A percentile compares a stretch with the other conserved stretches of the same genome.
phyloP scores from a whole-genome alignment of 306 rosid genomes.

The Rosa lucieae region DNA sequence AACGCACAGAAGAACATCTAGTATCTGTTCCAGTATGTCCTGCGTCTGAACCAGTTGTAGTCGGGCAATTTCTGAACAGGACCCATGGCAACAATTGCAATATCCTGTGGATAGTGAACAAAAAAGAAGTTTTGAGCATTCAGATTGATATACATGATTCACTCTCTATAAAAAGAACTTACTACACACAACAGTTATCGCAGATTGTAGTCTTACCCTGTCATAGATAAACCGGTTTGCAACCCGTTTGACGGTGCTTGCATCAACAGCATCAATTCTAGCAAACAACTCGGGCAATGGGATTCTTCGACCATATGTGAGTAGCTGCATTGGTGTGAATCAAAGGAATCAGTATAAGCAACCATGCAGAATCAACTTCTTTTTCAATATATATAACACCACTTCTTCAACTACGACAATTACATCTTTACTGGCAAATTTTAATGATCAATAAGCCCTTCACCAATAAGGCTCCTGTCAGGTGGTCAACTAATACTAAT shows the following conservation, averaged over 20 bases:
- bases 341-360: neutral
- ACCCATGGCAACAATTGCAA: conserved; percentile 91
- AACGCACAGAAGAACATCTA: conserved; percentile 42
- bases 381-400: neutral
- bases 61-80: conserved; percentile 81
- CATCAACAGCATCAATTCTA: conserved; percentile 92
- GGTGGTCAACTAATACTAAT: neutral
- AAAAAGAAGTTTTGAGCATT: neutral
- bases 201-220: conserved; percentile 47
- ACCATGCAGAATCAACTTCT: neutral
- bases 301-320: conserved; percentile 91
- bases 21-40: conserved; percentile 98
- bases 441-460: neutral
- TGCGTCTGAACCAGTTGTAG: conserved; percentile 98
- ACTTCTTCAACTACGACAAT: neutral
- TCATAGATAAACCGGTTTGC: conserved; percentile 92
- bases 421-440: neutral
- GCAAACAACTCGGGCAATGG: conserved; percentile 90
- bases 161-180: neutral
- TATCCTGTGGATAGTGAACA: conserved; percentile 51
- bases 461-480: neutral
- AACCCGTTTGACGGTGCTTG: conserved; percentile 85
- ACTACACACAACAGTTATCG: neutral
- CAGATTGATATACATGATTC: neutral
- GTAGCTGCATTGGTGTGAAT: conserved; percentile 47